Evolutionary conservation across 306 rosid species (phyloP), one percentile per base, ranked within the genome.

Genomic region (Pachyrhizus erosus): DNA sequence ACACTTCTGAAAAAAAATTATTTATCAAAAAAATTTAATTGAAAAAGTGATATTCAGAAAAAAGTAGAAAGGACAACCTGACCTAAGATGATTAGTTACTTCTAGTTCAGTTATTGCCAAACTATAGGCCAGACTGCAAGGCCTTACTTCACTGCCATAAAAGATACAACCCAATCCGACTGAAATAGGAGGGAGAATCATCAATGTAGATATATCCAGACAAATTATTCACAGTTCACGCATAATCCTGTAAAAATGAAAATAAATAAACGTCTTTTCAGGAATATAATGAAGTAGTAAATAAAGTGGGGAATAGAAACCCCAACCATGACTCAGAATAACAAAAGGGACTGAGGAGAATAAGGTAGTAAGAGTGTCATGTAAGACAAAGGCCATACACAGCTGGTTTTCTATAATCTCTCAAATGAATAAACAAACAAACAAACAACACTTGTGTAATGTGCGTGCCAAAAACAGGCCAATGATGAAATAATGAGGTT

Each of bases 371-470:
- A 61, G 21, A 27, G 69, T 15, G 69, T 27, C 14, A 75, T 15
- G 69, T 27, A 29, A 75, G 73, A 43, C 42, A 80, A 55, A 66
- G 49, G 79, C 58, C 79, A 54, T 34, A 77, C 51, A 64, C 12
- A 76, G 64, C 70, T 79, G 42, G 78, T 66, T 76, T 37, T 66
- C 86, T 69, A 61, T 70, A 72, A 71, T 65, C 70, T 52, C 74
- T 70, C 70, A 87, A 37, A 82, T 80, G 90, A 90, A 88, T 90
- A n/a, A 87, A 83, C 74, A 82, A 87, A 83, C 21, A 83, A 86
- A 83, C 77, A 84, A 87, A 83, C 23, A 83, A 85, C 20, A 79
- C 74, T 39, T 45, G 13, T 23, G 29, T 77, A 68, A 67, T 69
- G 85, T 54, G 86, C 66, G 78, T 67, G 84, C 84, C 87, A 64